Evolutionary conservation across 2,329 filamentous ascomycete species (phyloP), one percentile per base, ranked within the genome.

Genomic region (Parastagonospora nodorum): DNA sequence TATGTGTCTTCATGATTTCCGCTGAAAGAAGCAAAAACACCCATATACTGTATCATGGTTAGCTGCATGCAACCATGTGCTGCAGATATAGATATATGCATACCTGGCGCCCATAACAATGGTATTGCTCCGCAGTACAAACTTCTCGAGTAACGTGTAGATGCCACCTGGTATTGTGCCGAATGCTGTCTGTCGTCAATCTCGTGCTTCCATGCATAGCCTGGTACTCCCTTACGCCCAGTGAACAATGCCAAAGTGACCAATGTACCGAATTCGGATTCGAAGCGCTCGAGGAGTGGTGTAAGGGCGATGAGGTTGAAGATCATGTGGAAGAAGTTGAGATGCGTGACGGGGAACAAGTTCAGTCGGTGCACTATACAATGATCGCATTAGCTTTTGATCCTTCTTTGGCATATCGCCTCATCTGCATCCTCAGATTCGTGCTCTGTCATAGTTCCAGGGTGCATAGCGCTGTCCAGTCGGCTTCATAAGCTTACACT

Each of bases 221-320:
- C 14, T 29, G 12, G 29, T 33, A 5, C 37, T 50, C 28, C 28
- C 92, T 79, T 80, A 96, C 92, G 92, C 50, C 94, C 94, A 66
- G 94, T 85, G 73, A 97, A 97, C 45, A 97, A 80, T 31, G 90
- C 85, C 57, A 96, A 73, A n/a, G 91, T 88, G 24, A 90, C 90
- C 67, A 97, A 79, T 7, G 93, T 97, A 45, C 94, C 94, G 74
- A 95, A 87, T 73, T 97, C 93, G 55, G 85, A 84, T 77, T 99
- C 94, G 74, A 97, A 99, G 54, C 92, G 85, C 75, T 97, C 93
- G 72, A 99, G 78, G 44, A 99, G 79, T n/a, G 94, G 94, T 33
- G 88, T 87, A 56, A 97, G 74, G 16, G 91, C 89, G 57, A 95
- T 45, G 19, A 91, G 73, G 74, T 97, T 96, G 68, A 95, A 78